A percentile compares a stretch with the other conserved stretches of the same genome.
These are phyloP conservation scores for Colletotrichum sp. DNA, from an alignment of 2,329 filamentous ascomycete species.

Conservation along the genomic window DNA sequence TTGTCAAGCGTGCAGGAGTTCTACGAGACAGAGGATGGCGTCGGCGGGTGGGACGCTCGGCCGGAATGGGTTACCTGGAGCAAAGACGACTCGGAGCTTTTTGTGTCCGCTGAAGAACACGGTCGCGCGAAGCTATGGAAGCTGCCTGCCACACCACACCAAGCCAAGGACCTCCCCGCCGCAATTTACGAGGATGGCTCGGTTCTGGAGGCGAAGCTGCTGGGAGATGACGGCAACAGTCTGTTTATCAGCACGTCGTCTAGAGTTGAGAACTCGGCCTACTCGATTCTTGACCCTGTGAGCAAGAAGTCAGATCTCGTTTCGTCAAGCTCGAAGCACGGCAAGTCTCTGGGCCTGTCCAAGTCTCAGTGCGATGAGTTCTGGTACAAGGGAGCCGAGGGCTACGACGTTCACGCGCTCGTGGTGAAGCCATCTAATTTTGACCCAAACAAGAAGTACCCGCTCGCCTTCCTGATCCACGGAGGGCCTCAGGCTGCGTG, in stretches of 20 bases:
- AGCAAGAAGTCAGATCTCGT: slow-evolving; percentile 45
- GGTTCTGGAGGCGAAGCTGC: slow-evolving; percentile 56
- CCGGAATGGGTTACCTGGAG: slow-evolving; percentile 65
- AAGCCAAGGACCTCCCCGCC: slow-evolving; percentile 53
- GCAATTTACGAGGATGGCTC: slow-evolving; percentile 59
- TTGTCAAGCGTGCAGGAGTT: slow-evolving; percentile 66
- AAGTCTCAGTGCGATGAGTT: slow-evolving; percentile 69
- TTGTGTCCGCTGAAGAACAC: slow-evolving; percentile 75
- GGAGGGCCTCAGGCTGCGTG: slow-evolving; percentile 83
- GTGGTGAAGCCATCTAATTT: slow-evolving; percentile 73
- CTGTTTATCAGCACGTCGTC: slow-evolving; percentile 73
- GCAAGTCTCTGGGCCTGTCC: slow-evolving; percentile 70
- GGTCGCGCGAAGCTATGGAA: slow-evolving; percentile 68
- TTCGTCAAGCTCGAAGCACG: slow-evolving; percentile 70
- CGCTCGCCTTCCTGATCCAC: slow-evolving; percentile 80
- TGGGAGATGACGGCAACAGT: slow-evolving; percentile 49
- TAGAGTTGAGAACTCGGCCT: slow-evolving; percentile 75
- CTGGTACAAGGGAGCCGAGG: slow-evolving; percentile 67
- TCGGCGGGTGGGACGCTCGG: slow-evolving; percentile 65
- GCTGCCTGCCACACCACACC: slow-evolving; percentile 59
- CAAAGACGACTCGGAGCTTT: slow-evolving; percentile 65
- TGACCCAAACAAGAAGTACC: slow-evolving; percentile 74
- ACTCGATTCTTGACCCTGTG: slow-evolving; percentile 61
- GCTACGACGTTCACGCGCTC: slow-evolving; percentile 73
- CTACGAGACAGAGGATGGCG: slow-evolving; percentile 65